Conservation (phyloP, 2,329 filamentous ascomycete species). For the Dichotomopilus funicola region DNA sequence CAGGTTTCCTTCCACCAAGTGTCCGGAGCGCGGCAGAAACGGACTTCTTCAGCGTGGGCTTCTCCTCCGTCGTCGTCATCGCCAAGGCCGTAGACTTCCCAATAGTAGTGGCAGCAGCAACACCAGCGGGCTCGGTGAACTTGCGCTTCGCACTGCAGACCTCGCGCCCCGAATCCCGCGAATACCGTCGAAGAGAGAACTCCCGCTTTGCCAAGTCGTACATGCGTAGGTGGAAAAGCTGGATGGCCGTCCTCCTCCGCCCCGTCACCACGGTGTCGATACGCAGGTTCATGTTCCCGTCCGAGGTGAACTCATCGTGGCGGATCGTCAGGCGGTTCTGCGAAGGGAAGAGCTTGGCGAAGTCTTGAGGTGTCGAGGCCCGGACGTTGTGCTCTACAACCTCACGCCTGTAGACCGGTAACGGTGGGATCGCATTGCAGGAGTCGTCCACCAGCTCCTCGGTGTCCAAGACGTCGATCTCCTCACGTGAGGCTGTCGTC, state of each 20-base stretch:
- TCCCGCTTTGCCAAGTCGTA: constrained; percentile 79
- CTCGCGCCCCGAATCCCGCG: constrained; percentile 85
- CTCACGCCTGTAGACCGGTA: constrained; percentile 56
- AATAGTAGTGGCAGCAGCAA: constrained; percentile 39
- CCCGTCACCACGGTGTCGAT: constrained; percentile 70
- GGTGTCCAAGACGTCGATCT: constrained; percentile 37
- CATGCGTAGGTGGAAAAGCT: constrained; percentile 92
- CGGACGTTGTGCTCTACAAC: constrained; percentile 59
- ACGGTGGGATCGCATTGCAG: constrained; percentile 39
- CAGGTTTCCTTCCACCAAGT: constrained; percentile 32
- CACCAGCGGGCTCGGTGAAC: constrained; percentile 48
- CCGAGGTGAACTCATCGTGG: constrained; percentile 82
- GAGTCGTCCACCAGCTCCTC: constrained; percentile 29
- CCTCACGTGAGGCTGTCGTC: constrained; percentile 56
- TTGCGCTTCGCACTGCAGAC: constrained; percentile 79
- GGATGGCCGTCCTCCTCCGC: constrained; percentile 59
- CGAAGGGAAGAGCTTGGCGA: constrained; percentile 81
- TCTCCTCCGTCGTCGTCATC: constrained; percentile 29
- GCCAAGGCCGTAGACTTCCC: background rate
- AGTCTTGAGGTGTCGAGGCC: constrained; percentile 73
- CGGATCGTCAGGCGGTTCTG: constrained; percentile 72
- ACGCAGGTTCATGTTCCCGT: constrained; percentile 95
- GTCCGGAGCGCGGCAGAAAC: constrained; percentile 45
- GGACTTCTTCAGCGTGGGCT: constrained; percentile 40
- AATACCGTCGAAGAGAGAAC: constrained; percentile 87